Conservation (phyloP, 225 moss, liverwort and hornwort species). For the Sphagnum contortum region DNA sequence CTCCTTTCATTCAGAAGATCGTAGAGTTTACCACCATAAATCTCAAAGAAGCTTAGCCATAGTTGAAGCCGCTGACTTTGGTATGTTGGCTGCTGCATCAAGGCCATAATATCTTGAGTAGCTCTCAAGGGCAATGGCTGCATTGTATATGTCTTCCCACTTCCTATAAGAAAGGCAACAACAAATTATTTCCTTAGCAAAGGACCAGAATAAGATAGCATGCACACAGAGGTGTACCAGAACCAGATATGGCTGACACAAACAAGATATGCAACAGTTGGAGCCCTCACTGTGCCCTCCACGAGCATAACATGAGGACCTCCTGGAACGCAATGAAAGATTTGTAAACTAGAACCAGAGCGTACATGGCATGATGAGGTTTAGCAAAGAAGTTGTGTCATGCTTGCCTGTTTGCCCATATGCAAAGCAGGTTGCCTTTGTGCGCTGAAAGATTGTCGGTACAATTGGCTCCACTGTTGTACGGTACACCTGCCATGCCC, state of each 20-base stretch:
- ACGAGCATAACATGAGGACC: no score
- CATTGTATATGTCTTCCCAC: slow-evolving; percentile 99
- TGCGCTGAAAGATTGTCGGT: slow-evolving; percentile 93
- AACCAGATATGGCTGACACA: no score
- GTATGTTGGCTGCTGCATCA: slow-evolving; percentile 83
- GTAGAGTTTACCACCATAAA: slow-evolving; percentile 98
- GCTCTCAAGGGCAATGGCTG: slow-evolving; percentile 99
- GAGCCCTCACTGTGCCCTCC: no score
- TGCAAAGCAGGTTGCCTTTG: slow-evolving; percentile 98
- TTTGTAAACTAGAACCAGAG: no score
- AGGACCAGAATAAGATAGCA: neutral
- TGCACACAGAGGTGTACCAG: neutral
- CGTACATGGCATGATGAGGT: neutral
- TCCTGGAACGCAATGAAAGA: neutral
- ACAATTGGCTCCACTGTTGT: slow-evolving; percentile 99
- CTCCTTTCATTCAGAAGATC: slow-evolving; percentile 98
- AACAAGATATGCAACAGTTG: neutral
- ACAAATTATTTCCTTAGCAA: neutral
- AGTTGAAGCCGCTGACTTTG: slow-evolving; percentile 85
- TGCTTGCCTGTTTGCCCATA: slow-evolving; percentile 94
- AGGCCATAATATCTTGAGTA: slow-evolving; percentile 86
- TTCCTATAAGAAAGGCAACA: slow-evolving; percentile 40
- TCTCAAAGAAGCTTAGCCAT: slow-evolving; percentile 99
- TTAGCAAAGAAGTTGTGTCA: neutral
- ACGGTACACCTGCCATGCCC: slow-evolving; percentile 74